Evolutionary conservation across 352 stramenopile genomes (phyloP).

Genomic region (Phytophthora sp.): DNA sequence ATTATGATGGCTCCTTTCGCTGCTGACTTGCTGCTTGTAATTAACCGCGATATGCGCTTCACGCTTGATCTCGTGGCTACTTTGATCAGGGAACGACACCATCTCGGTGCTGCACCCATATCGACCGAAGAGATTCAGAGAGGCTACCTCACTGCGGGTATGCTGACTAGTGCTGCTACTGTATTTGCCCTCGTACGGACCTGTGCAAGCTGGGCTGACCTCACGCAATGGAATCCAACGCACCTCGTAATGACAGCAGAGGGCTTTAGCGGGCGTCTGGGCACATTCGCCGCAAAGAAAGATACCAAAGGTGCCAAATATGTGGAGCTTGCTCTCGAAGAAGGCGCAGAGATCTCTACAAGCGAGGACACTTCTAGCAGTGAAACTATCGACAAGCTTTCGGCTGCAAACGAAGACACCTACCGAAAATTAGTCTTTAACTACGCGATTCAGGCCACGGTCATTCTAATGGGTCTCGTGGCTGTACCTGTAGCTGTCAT

Average conservation of each 20-base stretch:
- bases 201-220: slow-evolving; percentile 16
- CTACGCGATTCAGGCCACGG: slow-evolving; percentile 2
- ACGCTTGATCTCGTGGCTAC: slow-evolving; percentile 39
- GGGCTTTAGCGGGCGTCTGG: too few species aligned
- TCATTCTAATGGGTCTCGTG: slow-evolving; percentile 17
- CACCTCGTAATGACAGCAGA: too few species aligned
- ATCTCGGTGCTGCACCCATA: slow-evolving; percentile 39
- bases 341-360: slow-evolving; percentile 2
- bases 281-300: too few species aligned
- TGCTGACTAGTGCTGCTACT: slow-evolving; percentile 19
- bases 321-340: slow-evolving; percentile 10
- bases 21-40: slow-evolving; percentile 44
- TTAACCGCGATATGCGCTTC: too few species aligned
- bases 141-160: slow-evolving; percentile 24
- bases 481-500: slow-evolving; percentile 8
- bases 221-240: slow-evolving; percentile 21
- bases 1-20: slow-evolving; percentile 34
- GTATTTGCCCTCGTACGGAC: slow-evolving; percentile 16
- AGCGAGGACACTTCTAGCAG: too few species aligned
- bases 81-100: slow-evolving; percentile 30
- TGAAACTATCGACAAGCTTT: background rate
- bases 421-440: slow-evolving; percentile 5
- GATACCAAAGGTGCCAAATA: slow-evolving; percentile 15
- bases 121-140: slow-evolving; percentile 37
- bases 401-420: background rate